Evolutionary conservation across 192 early-diverging fungal species (phyloP).

Genomic region (Coemansia sp.): DNA sequence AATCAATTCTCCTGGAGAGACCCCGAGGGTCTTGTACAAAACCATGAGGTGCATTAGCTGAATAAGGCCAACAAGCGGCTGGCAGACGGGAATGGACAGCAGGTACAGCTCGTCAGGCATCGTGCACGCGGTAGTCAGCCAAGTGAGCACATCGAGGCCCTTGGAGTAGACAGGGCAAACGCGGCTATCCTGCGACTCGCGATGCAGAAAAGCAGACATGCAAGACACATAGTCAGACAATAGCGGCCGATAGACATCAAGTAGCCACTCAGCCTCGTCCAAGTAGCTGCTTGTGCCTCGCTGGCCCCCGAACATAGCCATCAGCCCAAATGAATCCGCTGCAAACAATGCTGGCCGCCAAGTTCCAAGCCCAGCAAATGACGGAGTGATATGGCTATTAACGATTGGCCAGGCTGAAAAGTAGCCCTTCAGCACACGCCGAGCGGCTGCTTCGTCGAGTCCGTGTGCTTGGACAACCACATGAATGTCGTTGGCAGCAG

Average conservation of each 20-base stretch:
- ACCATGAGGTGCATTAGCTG: slow-evolving; percentile 82
- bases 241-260: slow-evolving; percentile 71
- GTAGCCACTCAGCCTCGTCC: slow-evolving; percentile 73
- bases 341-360: slow-evolving; percentile 21
- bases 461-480: slow-evolving; percentile 7
- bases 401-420: slow-evolving; percentile 19
- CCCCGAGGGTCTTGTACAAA: slow-evolving; percentile 62
- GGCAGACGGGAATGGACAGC: slow-evolving; percentile 68
- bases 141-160: slow-evolving; percentile 74
- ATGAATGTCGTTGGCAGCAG: slow-evolving; percentile 12
- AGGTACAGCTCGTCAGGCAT: slow-evolving; percentile 71
- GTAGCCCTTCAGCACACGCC: slow-evolving; percentile 20
- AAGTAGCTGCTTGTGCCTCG: slow-evolving; percentile 84
- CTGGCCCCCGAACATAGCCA: slow-evolving; percentile 94
- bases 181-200: slow-evolving; percentile 56
- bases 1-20: slow-evolving; percentile 51
- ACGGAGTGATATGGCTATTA: neutral
- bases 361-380: neutral
- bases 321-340: slow-evolving; percentile 54
- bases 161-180: slow-evolving; percentile 58
- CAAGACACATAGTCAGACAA: slow-evolving; percentile 66
- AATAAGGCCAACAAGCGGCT: slow-evolving; percentile 86
- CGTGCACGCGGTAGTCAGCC: slow-evolving; percentile 70
- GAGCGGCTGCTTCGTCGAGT: slow-evolving; percentile 9
- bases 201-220: slow-evolving; percentile 66